These are phyloP conservation scores for Penicillium argentinense DNA, from an alignment of 495 filamentous ascomycete species.

Conservation along the genomic window DNA sequence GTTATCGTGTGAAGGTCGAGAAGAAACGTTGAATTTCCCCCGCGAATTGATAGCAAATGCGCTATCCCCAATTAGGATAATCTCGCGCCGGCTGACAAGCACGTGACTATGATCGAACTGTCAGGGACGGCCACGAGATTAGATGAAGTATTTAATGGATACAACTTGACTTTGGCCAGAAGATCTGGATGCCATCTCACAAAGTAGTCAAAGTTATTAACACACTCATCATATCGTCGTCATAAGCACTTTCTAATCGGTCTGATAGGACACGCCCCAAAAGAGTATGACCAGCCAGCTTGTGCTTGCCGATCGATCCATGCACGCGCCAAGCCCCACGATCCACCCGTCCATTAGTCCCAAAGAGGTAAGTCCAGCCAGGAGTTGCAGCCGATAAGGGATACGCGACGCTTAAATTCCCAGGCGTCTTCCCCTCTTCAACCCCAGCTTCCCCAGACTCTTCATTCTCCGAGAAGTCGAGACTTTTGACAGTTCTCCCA, in stretches of 20 bases:
- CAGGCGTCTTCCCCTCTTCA: constrained; percentile 1
- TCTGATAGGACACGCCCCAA: too few species aligned
- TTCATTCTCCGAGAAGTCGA: too few species aligned
- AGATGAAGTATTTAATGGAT: too few species aligned
- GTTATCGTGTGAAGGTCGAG: neutral
- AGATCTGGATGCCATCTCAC: too few species aligned
- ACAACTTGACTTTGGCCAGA: too few species aligned
- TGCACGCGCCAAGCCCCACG: too few species aligned
- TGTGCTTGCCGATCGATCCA: too few species aligned
- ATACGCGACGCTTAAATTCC: constrained; percentile 16
- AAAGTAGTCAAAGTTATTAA: too few species aligned
- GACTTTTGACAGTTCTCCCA: neutral
- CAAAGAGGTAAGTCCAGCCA: constrained; percentile 24
- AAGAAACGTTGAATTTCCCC: constrained; percentile 7
- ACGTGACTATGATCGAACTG: constrained; percentile 19
- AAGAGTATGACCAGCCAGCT: too few species aligned
- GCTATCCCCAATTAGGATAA: constrained; percentile 20
- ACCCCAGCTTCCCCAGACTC: neutral
- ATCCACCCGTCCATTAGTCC: too few species aligned
- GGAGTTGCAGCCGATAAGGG: constrained; percentile 12
- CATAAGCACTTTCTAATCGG: too few species aligned
- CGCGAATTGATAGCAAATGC: constrained; percentile 23
- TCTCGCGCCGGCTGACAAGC: constrained; percentile 14
- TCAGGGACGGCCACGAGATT: neutral
- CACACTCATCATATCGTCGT: too few species aligned